Evolutionary conservation across 305 asterid species (phyloP).

Genomic region (Fraxinus platypoda): DNA sequence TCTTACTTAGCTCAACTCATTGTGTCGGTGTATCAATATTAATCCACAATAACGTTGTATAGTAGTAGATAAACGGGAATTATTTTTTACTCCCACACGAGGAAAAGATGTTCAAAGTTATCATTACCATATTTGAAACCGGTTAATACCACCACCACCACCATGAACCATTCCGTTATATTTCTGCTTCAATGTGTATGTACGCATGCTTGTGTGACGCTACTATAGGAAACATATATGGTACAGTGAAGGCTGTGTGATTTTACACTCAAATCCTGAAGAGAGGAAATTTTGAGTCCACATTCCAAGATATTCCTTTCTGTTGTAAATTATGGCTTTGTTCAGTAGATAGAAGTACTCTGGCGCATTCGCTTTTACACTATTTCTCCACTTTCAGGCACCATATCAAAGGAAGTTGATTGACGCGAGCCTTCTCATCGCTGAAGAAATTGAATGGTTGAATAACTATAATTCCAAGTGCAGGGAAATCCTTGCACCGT

Average conservation of each 20-base stretch:
- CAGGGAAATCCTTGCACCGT: constrained; percentile 65
- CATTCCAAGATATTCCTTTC: neutral
- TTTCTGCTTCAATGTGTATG: neutral
- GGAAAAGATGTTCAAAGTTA: neutral
- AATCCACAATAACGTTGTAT: neutral
- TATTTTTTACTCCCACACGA: neutral
- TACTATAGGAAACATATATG: neutral
- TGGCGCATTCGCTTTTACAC: neutral
- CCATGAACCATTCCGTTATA: neutral
- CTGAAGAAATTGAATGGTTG: constrained; percentile 89
- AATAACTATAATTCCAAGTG: constrained; percentile 72
- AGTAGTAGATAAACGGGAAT: neutral
- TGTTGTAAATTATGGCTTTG: neutral
- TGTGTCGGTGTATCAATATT: neutral
- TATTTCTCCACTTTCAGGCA: constrained; percentile 49
- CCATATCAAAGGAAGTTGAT: constrained; percentile 87
- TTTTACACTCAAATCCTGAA: neutral
- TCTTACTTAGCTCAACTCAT: neutral
- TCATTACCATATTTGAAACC: neutral
- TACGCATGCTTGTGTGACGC: neutral
- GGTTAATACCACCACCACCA: neutral
- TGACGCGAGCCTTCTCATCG: constrained; percentile 57
- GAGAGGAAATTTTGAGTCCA: neutral
- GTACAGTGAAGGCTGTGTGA: neutral
- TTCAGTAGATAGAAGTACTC: neutral